Percentiles rank a stretch among this genome's conserved stretches.
These are phyloP conservation scores for Ceratocystis destructans DNA, from an alignment of 2,329 filamentous ascomycete species.

Conservation along the genomic window DNA sequence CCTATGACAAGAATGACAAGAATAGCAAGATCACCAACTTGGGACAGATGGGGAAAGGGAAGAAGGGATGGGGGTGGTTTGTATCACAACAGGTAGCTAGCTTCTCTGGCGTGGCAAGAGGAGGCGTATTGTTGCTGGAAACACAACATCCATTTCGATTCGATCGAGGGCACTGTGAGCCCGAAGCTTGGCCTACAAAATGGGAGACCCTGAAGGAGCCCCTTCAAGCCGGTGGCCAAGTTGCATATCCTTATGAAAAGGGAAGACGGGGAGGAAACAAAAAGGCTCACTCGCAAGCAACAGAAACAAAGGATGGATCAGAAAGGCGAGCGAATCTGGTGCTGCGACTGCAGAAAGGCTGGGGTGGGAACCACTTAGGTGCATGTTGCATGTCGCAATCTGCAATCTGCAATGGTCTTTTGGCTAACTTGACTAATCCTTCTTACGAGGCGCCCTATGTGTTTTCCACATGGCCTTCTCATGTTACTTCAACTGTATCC, in stretches of 20 bases:
- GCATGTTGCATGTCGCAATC: neutral
- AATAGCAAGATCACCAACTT: no score
- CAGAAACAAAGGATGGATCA: neutral
- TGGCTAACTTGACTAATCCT: neutral
- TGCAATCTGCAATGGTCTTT: neutral
- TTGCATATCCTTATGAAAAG: neutral
- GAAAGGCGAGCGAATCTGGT: neutral
- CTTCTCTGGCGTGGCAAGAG: neutral
- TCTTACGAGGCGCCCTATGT: neutral
- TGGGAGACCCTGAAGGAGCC: no score
- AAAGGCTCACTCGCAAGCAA: neutral
- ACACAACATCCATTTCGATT: no score
- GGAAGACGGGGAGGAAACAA: neutral
- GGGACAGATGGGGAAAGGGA: no score
- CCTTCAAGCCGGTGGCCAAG: no score
- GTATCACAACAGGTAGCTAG: neutral
- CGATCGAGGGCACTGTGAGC: no score
- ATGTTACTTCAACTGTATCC: neutral
- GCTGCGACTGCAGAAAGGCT: neutral
- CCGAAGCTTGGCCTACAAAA: no score
- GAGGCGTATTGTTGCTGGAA: neutral
- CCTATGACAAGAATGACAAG: neutral
- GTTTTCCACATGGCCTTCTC: neutral
- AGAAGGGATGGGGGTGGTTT: no score
- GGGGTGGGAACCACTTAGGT: neutral